Base-by-base conservation (phyloP, 495 filamentous ascomycete genomes). In the Daldinia bambusicola region DNA sequence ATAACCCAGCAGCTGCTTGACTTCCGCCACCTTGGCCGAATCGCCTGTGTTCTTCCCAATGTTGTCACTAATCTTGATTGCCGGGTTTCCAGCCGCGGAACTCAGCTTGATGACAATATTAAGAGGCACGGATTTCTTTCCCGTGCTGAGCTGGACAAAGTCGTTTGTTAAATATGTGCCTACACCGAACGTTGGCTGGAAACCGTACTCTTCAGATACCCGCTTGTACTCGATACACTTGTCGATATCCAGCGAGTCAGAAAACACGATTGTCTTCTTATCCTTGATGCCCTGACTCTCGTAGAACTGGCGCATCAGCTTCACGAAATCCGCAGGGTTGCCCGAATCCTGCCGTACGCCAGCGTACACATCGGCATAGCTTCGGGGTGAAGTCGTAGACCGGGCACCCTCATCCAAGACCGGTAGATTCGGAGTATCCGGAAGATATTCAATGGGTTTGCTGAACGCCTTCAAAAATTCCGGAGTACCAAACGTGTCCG, bases 61-160 rank as follows among this genome's bases (percentile, higher is more conserved):
- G 76, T 98, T 97, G 77, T 99, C 95, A 71, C 95, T 98, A 66
- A 99, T 93, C 84, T 99, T 99, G 72, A 99, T 86, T 0, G 94
- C 93, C 0, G 91, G 89, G n/a, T 88, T 86, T 7, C 94, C 94
- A 20, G 83, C 88, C 0, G 94, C 95, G 12, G 92, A 92, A 59
- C 91, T 89, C 52, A 99, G 85, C 81, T 99, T 99, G 82, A 99
- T 97, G 69, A 99, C 95, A 69, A 99, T 99, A 71, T 99, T 99
- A 16, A 99, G 85, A 0, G 95, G 95, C n/a, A 88, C 87, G 6
- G 94, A 97, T 78, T 97, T 98, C 75, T 89, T 87, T 26, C 88
- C 88, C 5, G 87, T 89, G 16, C 84, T 87, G 41, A 82, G 79
- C 68, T 91, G 87, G 7, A 76, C 78, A 78, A 93, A 99, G 78